Evolutionary conservation across 495 filamentous ascomycete species (phyloP), one percentile per base, ranked within the genome.

Genomic region (Xylaria palmicola): DNA sequence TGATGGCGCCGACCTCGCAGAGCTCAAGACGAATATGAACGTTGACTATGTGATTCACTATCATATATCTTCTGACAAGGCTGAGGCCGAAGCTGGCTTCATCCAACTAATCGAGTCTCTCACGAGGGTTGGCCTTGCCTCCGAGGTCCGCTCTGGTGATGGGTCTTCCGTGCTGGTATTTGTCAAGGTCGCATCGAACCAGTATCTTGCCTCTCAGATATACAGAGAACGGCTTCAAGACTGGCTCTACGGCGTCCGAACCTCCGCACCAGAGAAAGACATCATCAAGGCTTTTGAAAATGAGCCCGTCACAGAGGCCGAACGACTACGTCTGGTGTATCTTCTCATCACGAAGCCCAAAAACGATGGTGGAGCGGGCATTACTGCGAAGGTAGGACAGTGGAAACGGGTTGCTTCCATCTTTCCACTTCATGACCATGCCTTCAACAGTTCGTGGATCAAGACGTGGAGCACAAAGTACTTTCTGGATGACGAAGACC

Each of bases 31-130:
- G 47, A 78, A 77, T 27, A 73, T 71, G 73, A 60, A 67, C 68
- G 93, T 97, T 62, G 94, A 98, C 83, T 98, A 96, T 80, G 93
- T 97, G 62, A 87, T 98, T 60, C 81, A 82, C 57, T 98, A 93
- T 74, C 79, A 83, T 51, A 88, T 96, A 65, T 81, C 83, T 34
- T 77, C 81, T 27, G 81, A 89, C 62, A 83, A 83, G 62, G 70
- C 79, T 19, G 79, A 89, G 63, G 90, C 93, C 12, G 83, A 85
- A 63, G 78, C 83, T 34, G 81, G 88, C 63, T 91, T 98, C 64
- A 82, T 86, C 65, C 86, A 86, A 68, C 85, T 98, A 15, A 79
- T 97, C 55, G 74, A 83, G 62, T 81, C 83, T 26, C 82, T 98
- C 34, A 83, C 88, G 8, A 73, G 79, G 32, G 86, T 90, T 37